Evolutionary conservation across 1,284 basidiomycete genomes (phyloP), one percentile per base, ranked within the genome.

Genomic region (Apiotrichum veenhuisii): DNA sequence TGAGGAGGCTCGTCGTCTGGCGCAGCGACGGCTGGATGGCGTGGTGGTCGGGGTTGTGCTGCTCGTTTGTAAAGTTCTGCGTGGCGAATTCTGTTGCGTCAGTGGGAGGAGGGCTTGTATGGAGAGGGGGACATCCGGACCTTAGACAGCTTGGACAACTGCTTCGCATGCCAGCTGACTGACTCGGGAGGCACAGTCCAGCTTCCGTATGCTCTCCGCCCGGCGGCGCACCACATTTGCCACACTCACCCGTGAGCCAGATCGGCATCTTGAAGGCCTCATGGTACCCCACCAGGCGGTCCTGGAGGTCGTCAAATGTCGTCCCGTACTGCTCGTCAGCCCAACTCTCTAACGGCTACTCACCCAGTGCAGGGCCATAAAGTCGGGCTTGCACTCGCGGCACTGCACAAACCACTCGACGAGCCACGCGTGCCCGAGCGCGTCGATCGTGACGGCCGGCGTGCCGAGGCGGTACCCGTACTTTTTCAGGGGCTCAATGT

Each of bases 291-390:
- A 70, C 69, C 37, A 86, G 70, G 67, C 84, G 85, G 4, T 61
- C 50, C 46, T 84, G 80, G 66, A 90, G 81, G 15, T 77, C 78
- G 0, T 78, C 55, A 0, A 82, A 66, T 14, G 79, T 64, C 18
- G 79, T 81, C 52, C 82, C 85, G 71, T 91, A 91, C 72, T 77
- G 83, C 1, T 65, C 88, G 22, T 27, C 30, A 50, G 53, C 52
- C 38, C 44, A 36, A 2, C 15, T 11, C 69, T 44, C 10, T 20
- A 37, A 11, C 17, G 26, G 18, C 20, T n/a, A 62, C 57, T 55
- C 45, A 73, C 76, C 66, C 64, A 68, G 69, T 77, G 79, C 33
- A 80, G 52, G 14, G 80, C 77, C 30, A 80, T 68, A 57, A 81
- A 79, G 64, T 81, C 80, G 5, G 79, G 74, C 25, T 74, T 74